A percentile compares a stretch with the other conserved stretches of the same genome.
These are phyloP conservation scores for Glycine latifolia DNA, from an alignment of 306 rosid species.

Conservation along the genomic window DNA sequence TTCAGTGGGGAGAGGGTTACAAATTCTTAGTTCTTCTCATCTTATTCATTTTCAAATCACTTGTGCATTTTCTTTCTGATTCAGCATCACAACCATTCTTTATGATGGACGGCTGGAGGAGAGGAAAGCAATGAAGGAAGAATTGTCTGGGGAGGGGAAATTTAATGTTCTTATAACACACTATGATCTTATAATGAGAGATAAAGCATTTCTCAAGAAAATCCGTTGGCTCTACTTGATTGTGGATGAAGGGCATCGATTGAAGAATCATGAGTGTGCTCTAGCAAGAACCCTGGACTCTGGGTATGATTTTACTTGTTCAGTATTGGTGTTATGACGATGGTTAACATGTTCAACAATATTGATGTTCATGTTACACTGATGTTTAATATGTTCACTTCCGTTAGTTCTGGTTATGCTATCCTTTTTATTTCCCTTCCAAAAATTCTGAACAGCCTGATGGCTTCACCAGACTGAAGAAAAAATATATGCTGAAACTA, in stretches of 20 bases:
- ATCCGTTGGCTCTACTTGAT: constrained; percentile 85
- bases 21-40: constrained; percentile 12
- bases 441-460: background rate
- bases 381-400: constrained; percentile 20
- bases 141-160: constrained; percentile 81
- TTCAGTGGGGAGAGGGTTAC: constrained; percentile 24
- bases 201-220: constrained; percentile 88
- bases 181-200: constrained; percentile 94
- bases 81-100: constrained; percentile 77
- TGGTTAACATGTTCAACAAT: constrained; percentile 10
- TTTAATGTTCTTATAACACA: constrained; percentile 90
- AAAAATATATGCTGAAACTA: constrained; percentile 14
- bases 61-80: constrained; percentile 42
- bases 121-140: constrained; percentile 87
- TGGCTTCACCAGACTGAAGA: constrained; percentile 7
- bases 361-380: constrained; percentile 19
- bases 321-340: constrained; percentile 13
- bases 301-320: constrained; percentile 63
- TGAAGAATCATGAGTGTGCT: constrained; percentile 92
- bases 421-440: background rate
- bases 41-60: constrained; percentile 37
- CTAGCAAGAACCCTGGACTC: constrained; percentile 87
- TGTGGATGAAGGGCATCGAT: constrained; percentile 95
- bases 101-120: constrained; percentile 91
- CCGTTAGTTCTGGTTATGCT: constrained; percentile 25